Evolutionary conservation across 805 yeast species (phyloP).

Genomic region (Ogataea populi-albae): DNA sequence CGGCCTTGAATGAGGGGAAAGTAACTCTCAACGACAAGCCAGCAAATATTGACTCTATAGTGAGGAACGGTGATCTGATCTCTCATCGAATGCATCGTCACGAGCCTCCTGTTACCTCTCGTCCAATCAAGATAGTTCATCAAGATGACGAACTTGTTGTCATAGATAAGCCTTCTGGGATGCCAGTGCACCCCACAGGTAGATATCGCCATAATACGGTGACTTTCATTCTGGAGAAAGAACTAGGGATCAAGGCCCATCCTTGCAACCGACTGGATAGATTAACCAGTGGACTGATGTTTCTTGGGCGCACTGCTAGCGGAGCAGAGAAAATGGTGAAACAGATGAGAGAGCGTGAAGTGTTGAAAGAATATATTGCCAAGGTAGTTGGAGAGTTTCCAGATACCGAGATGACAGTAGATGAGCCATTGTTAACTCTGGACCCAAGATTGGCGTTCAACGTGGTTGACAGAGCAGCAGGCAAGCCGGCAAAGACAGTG

Average conservation of each 20-base stretch:
- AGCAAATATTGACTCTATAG: constrained; percentile 61
- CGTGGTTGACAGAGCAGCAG: constrained; percentile 48
- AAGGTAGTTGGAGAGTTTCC: constrained; percentile 88
- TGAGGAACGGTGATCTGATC: constrained; percentile 80
- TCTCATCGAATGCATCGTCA: constrained; percentile 81
- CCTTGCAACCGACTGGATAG: constrained; percentile 87
- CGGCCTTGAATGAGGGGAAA: constrained; percentile 56
- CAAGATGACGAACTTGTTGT: constrained; percentile 77
- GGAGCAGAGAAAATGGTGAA: constrained; percentile 76
- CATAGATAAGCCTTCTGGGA: constrained; percentile 90
- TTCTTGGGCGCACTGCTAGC: constrained; percentile 75
- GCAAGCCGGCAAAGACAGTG: constrained; percentile 71
- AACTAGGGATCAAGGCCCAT: constrained; percentile 64
- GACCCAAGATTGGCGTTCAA: constrained; percentile 74
- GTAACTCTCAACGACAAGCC: constrained; percentile 69
- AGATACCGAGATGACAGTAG: constrained; percentile 46
- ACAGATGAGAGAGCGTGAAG: constrained; percentile 70
- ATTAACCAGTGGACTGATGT: constrained; percentile 90
- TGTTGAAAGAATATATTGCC: constrained; percentile 81
- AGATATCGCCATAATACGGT: constrained; percentile 71
- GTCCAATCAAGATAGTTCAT: constrained; percentile 60
- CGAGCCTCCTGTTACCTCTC: constrained; percentile 76
- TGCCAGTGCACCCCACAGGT: constrained; percentile 97
- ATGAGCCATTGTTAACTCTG: constrained; percentile 63
- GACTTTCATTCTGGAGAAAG: constrained; percentile 73